A percentile compares a stretch with the other conserved stretches of the same genome.
Conservation (phyloP, 306 rosid species). For the Cucumis melo region DNA sequence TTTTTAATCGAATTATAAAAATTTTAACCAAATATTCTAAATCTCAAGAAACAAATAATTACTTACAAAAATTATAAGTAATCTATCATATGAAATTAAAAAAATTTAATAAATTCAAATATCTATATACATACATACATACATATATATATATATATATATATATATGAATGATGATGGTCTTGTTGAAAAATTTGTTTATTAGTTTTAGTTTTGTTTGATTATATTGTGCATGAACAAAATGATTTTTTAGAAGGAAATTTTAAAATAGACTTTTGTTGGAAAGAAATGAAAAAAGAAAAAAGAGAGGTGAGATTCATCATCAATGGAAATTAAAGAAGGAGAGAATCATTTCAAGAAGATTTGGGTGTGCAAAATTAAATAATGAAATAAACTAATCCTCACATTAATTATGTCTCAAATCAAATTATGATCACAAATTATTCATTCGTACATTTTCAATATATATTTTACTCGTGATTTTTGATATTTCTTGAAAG, state of each 20-base stretch:
- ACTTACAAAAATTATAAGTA: too few relatives aligned
- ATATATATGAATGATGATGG: not conserved
- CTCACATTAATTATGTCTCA: conserved; percentile 3
- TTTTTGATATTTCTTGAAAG: too few relatives aligned
- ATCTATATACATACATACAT: too few relatives aligned
- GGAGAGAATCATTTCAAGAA: not conserved
- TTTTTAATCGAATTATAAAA: not conserved
- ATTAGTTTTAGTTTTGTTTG: not conserved
- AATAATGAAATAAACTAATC: not conserved
- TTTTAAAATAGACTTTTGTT: not conserved
- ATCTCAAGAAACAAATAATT: not conserved
- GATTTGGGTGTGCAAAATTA: conserved; percentile 1
- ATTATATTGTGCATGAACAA: not conserved
- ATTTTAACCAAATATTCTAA: not conserved
- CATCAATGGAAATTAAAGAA: not conserved
- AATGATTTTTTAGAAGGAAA: not conserved
- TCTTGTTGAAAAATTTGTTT: not conserved
- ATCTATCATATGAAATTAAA: too few relatives aligned
- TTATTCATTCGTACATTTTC: not conserved
- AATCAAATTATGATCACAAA: not conserved
- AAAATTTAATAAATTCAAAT: too few relatives aligned
- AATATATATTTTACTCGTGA: not conserved
- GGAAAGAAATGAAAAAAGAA: not conserved
- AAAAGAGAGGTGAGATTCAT: not conserved
- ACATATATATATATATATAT: too few relatives aligned